phyloP scores from a whole-genome alignment of 1,284 basidiomycete species.

The Pseudozyma pruni region DNA sequence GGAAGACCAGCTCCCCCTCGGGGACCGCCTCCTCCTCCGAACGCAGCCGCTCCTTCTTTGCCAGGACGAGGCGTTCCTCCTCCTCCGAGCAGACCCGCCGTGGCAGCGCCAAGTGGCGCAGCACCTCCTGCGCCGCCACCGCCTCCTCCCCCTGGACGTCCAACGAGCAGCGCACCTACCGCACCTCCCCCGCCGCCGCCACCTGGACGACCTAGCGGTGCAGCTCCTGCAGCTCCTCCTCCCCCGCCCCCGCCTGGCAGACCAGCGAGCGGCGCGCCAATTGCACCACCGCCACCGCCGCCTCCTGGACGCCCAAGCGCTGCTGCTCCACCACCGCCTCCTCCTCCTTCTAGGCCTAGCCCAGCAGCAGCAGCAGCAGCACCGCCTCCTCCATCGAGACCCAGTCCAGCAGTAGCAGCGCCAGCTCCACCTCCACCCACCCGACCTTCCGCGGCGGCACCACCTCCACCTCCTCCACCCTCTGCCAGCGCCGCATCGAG shows the following conservation, averaged over 20 bases:
- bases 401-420: no score
- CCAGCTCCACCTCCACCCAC: constrained; percentile 18
- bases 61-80: constrained; percentile 43
- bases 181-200: constrained; percentile 43
- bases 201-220: constrained; percentile 24
- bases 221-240: constrained; percentile 25
- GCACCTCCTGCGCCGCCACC: constrained; percentile 31
- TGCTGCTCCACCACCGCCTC: constrained; percentile 17
- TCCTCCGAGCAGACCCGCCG: constrained; percentile 39
- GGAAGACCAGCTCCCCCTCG: constrained; percentile 24
- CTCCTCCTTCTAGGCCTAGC: constrained; percentile 17
- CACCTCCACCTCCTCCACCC: constrained; percentile 17
- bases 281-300: constrained; percentile 28
- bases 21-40: constrained; percentile 42
- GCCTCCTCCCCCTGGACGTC: constrained; percentile 27
- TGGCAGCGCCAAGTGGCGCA: constrained; percentile 13
- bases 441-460: constrained; percentile 10
- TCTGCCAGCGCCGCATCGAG: constrained; percentile 18
- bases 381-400: constrained; percentile 19
- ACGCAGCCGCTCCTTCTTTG: constrained; percentile 32
- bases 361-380: constrained; percentile 11
- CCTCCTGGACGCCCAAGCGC: constrained; percentile 18
- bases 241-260: constrained; percentile 20
- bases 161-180: constrained; percentile 5
- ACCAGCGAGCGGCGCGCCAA: constrained; percentile 5